Conservation (phyloP, 2,329 filamentous ascomycete genomes). For the Fusarium secorum region DNA sequence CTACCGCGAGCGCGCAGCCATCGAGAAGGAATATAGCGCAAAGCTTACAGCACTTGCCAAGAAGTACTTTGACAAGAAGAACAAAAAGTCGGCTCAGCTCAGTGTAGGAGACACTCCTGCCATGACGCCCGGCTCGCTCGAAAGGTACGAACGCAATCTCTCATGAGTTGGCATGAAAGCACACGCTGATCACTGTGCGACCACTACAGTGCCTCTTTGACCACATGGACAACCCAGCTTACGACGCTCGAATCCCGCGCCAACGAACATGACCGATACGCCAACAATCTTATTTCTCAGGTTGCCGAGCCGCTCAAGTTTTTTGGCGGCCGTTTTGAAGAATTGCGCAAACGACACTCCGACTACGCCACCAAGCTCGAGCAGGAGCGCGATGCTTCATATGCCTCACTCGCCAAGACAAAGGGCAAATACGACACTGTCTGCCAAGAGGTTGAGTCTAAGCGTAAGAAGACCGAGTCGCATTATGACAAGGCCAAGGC, state of each 20-base stretch:
- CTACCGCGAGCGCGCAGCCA: conserved; percentile 90
- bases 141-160: conserved; percentile 64
- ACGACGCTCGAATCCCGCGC: conserved; percentile 88
- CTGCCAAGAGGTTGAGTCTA: conserved; percentile 93
- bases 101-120: conserved; percentile 93
- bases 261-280: conserved; percentile 86
- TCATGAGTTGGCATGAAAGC: not conserved
- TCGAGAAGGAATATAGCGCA: conserved; percentile 95
- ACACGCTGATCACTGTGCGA: conserved; percentile 35
- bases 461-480: conserved; percentile 92
- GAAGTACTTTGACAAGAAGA: conserved; percentile 98
- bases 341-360: conserved; percentile 87
- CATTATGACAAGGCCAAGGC: conserved; percentile 96
- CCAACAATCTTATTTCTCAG: conserved; percentile 77
- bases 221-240: conserved; percentile 95
- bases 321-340: conserved; percentile 79
- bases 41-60: conserved; percentile 89
- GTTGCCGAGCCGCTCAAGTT: conserved; percentile 88
- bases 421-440: conserved; percentile 93
- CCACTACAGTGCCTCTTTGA: conserved; percentile 79
- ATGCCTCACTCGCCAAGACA: conserved; percentile 84
- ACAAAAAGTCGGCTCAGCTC: conserved; percentile 83
- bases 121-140: conserved; percentile 93
- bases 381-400: conserved; percentile 85
- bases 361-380: conserved; percentile 91